Base-by-base conservation (phyloP, 768 basidiomycete genomes). In the Arthromyces matolae region DNA sequence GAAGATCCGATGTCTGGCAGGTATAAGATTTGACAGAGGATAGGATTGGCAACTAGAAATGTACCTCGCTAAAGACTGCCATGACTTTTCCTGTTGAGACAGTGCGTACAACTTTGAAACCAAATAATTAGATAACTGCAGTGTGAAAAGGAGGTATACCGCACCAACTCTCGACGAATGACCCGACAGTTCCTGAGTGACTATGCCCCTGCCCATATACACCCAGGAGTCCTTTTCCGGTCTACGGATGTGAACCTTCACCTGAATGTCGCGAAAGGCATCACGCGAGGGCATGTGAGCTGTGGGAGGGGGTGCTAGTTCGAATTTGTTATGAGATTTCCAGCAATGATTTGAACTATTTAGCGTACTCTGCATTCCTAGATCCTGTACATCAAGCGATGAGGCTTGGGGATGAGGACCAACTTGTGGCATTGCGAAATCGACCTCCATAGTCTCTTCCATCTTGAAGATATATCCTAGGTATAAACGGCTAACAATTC, bases 161-260 rank as follows among this genome's bases (percentile, higher is more conserved):
- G 53, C 58, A 91, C 89, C 87, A 55, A 92, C 84, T 63, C 86
- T 83, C 53, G 86, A 88, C 29, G 84, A 80, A 55, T 89, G 89
- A 10, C 87, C 88, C 20, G 68, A 68, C 25, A 86, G 64, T 64
- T 91, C 89, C 52, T 90, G 86, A 23, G 83, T 75, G 40, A 89
- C 87, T 20, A 85, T 61, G 18, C 82, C 89, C 59, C 89, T 78
- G 9, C 89, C 89, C 41, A 90, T 75, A 56, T 91, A 92, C 22
- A 79, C 71, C 89, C 89, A 91, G 14, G 83, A 77, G 63, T 91
- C 89, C 60, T 71, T 80, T 46, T 89, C 89, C 28, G 89, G 84
- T 55, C 81, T 72, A 53, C 89, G 76, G 55, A 89, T 84, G 58
- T 91, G 89, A 16, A 92, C 87, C 63, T 91, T 90, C 50, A 91